Evolutionary conservation across 192 early-diverging fungal species (phyloP).

Genomic region (Endogone sp.): DNA sequence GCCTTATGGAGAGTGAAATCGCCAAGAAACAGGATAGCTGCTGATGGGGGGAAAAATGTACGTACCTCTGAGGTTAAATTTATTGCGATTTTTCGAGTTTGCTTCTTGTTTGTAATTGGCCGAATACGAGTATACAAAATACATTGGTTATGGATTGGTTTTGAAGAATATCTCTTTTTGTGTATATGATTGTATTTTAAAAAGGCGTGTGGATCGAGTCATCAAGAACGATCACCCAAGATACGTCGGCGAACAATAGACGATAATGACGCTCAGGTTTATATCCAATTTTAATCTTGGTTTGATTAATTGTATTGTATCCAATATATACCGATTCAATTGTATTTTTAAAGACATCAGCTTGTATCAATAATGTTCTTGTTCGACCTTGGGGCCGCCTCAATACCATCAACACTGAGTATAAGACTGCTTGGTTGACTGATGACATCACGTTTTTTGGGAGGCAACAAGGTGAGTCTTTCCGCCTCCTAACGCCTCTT

Average conservation of each 20-base stretch:
- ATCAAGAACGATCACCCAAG: not conserved
- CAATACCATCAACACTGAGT: not conserved
- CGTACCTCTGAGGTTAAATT: too few relatives aligned
- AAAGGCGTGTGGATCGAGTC: too few relatives aligned
- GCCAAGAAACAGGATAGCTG: not conserved
- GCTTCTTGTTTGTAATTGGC: too few relatives aligned
- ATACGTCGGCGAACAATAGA: not conserved
- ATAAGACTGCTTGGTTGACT: not conserved
- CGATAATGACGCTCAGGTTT: not conserved
- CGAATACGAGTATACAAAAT: too few relatives aligned
- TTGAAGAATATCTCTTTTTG: not conserved
- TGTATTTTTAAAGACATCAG: too few relatives aligned
- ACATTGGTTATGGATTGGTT: too few relatives aligned
- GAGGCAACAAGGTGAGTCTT: not conserved
- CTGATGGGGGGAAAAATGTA: too few relatives aligned
- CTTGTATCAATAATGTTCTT: not conserved
- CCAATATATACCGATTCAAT: too few relatives aligned
- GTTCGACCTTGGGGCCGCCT: not conserved
- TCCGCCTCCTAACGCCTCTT: not conserved
- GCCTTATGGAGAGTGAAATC: not conserved
- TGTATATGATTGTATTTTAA: not conserved
- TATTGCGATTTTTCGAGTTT: too few relatives aligned
- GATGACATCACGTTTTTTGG: not conserved
- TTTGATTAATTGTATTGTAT: not conserved
- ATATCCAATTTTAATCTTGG: not conserved